Conservation (phyloP, 371 early-diverging fungal species). For the Saksenaea oblongispora region DNA sequence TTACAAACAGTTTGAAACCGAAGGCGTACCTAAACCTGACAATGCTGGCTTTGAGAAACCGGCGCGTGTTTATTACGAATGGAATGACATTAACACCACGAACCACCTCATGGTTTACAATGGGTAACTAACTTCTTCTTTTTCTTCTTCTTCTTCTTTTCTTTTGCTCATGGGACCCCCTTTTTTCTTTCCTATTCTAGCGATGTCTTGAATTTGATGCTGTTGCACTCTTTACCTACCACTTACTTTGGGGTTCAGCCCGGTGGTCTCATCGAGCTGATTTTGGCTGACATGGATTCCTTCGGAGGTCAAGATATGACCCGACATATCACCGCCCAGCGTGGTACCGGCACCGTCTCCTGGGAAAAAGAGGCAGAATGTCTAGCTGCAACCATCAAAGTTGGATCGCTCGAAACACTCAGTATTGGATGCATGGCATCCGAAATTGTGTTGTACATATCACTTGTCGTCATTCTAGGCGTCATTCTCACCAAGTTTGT, state of each 20-base stretch:
- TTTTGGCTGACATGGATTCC: constrained; percentile 10
- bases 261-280: constrained; percentile 34
- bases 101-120: constrained; percentile 68
- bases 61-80: constrained; percentile 69
- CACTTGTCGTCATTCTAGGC: constrained; percentile 62
- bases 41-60: constrained; percentile 36
- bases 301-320: constrained; percentile 45
- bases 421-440: constrained; percentile 75
- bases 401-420: constrained; percentile 69
- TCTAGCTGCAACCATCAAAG: constrained; percentile 62
- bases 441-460: constrained; percentile 63
- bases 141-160: no score
- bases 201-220: constrained; percentile 38
- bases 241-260: constrained; percentile 19
- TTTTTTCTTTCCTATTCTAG: no score
- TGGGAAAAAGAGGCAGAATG: constrained; percentile 53
- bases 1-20: constrained; percentile 31
- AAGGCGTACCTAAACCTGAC: constrained; percentile 31
- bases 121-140: no score
- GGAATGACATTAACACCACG: constrained; percentile 58
- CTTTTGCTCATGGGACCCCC: no score
- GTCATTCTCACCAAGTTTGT: constrained; percentile 70
- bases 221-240: constrained; percentile 35
- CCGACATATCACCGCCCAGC: constrained; percentile 24
- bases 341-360: constrained; percentile 1